Conservation (phyloP, 2,329 filamentous ascomycete genomes). For the Arthroderma sp. region DNA sequence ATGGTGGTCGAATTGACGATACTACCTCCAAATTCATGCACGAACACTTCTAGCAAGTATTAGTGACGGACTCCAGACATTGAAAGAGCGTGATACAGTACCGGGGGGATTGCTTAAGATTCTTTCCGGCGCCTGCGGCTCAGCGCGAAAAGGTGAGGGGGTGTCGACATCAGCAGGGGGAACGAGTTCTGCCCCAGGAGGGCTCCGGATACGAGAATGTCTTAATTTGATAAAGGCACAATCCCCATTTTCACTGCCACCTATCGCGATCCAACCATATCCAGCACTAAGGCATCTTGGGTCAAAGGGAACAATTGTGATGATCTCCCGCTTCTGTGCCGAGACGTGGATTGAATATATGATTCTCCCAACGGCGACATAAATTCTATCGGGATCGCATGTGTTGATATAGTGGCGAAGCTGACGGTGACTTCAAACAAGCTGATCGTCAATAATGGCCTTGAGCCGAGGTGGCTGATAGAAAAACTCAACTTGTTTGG, state of each 20-base stretch:
- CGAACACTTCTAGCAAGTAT: slow-evolving; percentile 33
- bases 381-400: slow-evolving; percentile 62
- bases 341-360: slow-evolving; percentile 59
- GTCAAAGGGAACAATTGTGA: slow-evolving; percentile 56
- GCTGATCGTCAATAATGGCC: no score
- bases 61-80: slow-evolving; percentile 7
- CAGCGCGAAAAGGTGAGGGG: slow-evolving; percentile 41
- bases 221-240: slow-evolving; percentile 64
- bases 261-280: slow-evolving; percentile 79
- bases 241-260: slow-evolving; percentile 69
- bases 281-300: slow-evolving; percentile 79
- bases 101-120: slow-evolving; percentile 15
- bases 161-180: slow-evolving; percentile 39
- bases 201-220: slow-evolving; percentile 17
- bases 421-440: slow-evolving; percentile 28
- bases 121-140: slow-evolving; percentile 14
- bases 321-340: slow-evolving; percentile 57
- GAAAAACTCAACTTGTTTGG: slow-evolving; percentile 45
- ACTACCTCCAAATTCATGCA: slow-evolving; percentile 47
- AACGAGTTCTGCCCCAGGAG: not conserved
- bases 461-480: no score
- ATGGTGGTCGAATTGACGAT: slow-evolving; percentile 57
- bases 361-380: slow-evolving; percentile 69
- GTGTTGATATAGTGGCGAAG: slow-evolving; percentile 81
- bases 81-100: slow-evolving; percentile 7